phyloP scores from a whole-genome alignment of 106 monocot genomes.

The Ottelia alismoides region DNA sequence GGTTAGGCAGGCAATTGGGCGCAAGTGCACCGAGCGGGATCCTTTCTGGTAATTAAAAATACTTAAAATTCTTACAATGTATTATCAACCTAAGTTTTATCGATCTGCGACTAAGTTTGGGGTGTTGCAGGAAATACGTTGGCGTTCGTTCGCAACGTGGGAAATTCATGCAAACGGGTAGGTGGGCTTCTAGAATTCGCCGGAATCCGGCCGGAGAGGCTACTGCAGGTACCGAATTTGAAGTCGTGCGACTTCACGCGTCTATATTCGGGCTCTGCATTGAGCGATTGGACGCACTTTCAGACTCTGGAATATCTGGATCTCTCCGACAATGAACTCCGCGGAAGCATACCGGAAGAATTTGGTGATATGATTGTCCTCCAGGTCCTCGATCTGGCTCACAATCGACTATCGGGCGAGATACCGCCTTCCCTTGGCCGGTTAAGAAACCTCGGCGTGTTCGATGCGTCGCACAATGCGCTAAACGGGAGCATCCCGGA shows the following conservation, averaged over 20 bases:
- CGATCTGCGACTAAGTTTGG: too few species aligned
- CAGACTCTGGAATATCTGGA: slow-evolving; percentile 83
- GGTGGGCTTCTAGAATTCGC: slow-evolving; percentile 80
- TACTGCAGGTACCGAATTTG: slow-evolving; percentile 65
- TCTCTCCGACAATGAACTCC: slow-evolving; percentile 63
- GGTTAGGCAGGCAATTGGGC: slow-evolving; percentile 58
- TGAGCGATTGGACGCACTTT: slow-evolving; percentile 66
- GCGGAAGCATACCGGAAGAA: slow-evolving; percentile 48
- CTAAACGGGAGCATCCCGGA: slow-evolving; percentile 59
- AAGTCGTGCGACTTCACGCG: slow-evolving; percentile 73
- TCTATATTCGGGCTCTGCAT: slow-evolving; percentile 58
- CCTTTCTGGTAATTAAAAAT: too few species aligned
- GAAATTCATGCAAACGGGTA: slow-evolving; percentile 81
- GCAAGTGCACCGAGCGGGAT: slow-evolving; percentile 37
- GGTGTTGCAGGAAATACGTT: slow-evolving; percentile 58
- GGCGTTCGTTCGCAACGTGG: slow-evolving; percentile 74
- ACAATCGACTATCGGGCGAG: slow-evolving; percentile 46
- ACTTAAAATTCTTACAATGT: too few species aligned
- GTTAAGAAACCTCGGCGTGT: slow-evolving; percentile 60
- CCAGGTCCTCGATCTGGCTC: slow-evolving; percentile 73
- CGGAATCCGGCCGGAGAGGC: slow-evolving; percentile 75
- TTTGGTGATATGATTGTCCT: slow-evolving; percentile 67
- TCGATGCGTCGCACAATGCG: slow-evolving; percentile 59
- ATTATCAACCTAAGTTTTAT: too few species aligned
- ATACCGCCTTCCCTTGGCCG: slow-evolving; percentile 58